Evolutionary conservation across 306 rosid species (phyloP), one percentile per base, ranked within the genome.

Genomic region (Pyrus communis): DNA sequence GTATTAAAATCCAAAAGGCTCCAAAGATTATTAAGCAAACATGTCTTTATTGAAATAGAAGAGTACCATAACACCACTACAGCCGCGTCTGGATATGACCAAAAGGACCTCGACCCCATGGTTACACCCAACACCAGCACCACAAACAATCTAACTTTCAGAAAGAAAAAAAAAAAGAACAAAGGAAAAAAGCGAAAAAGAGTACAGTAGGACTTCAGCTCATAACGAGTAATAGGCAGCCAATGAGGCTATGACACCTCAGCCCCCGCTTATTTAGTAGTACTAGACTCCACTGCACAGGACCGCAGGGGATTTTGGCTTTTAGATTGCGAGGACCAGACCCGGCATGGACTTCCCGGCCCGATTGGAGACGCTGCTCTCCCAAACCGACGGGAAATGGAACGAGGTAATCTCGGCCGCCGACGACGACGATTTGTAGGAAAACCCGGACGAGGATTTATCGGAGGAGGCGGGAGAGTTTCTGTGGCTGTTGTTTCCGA

Each of bases 341-440:
- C 99, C 97, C 46, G 99, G 99, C 0, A 95, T 90, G n/a, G 99
- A 90, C 81, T 95, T 89, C 0, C 97, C 97, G 77, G 86, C 88
- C 83, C 52, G 90, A 45, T 74, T 9, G 60, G 99, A 90, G 69
- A 89, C 80, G 71, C 80, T 93, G 76, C 99, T 95, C 77, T 95
- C 96, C 99, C 99, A 95, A 8, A 93, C 87, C 57, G 89, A 91
- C 23, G 91, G 94, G 67, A 86, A 86, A 15, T 82, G 91, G 61
- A 70, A 82, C n/a, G 89, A 70, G 27, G 85, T 76, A 61, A 93
- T 87, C 87, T 88, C 96, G 60, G 83, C 18, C 61, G 84, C 27
- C 30, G 85, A 69, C 4, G 83, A 75, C 0, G 74, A 23, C 0
- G 85, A 18, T n/a, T 74, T 45, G 7, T 82, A 4, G 11, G 82